Percentiles rank a stretch among this genome's conserved stretches.
phyloP scores from a whole-genome alignment of 2,329 filamentous ascomycete genomes.

The Talaromyces pinophilus region DNA sequence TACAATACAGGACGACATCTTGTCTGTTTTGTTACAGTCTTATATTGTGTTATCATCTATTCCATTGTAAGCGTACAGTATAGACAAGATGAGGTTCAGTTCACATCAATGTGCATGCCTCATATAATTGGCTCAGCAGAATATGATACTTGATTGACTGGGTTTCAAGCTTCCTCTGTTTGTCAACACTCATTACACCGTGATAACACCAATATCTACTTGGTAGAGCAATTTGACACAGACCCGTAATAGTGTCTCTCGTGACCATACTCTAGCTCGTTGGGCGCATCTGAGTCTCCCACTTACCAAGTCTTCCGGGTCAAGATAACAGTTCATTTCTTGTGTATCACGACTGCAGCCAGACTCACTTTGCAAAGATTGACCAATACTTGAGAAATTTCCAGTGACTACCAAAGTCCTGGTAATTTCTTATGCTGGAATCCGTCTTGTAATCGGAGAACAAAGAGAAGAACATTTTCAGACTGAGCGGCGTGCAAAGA shows the following conservation, averaged over 20 bases:
- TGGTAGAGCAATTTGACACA: background rate
- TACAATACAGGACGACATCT: background rate
- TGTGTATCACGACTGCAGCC: background rate
- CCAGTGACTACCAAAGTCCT: background rate
- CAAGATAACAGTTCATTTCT: background rate
- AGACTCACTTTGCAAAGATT: background rate
- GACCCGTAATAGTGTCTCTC: background rate
- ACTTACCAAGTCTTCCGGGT: background rate
- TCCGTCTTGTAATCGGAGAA: background rate
- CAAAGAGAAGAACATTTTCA: background rate
- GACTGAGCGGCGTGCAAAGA: background rate
- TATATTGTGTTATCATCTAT: slow-evolving; percentile 1
- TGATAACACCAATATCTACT: background rate
- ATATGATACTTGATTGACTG: background rate
- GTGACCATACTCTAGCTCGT: background rate
- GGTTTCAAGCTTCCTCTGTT: background rate
- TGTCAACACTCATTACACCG: background rate
- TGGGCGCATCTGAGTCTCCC: background rate
- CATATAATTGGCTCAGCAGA: background rate
- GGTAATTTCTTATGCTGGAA: background rate
- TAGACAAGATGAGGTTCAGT: background rate
- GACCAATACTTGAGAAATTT: background rate
- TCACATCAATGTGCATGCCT: background rate
- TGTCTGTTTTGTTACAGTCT: background rate
- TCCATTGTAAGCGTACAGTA: background rate